These are phyloP conservation scores for Pseudogymnoascus sp. DNA, from an alignment of 2,329 filamentous ascomycete species.

Conservation along the genomic window DNA sequence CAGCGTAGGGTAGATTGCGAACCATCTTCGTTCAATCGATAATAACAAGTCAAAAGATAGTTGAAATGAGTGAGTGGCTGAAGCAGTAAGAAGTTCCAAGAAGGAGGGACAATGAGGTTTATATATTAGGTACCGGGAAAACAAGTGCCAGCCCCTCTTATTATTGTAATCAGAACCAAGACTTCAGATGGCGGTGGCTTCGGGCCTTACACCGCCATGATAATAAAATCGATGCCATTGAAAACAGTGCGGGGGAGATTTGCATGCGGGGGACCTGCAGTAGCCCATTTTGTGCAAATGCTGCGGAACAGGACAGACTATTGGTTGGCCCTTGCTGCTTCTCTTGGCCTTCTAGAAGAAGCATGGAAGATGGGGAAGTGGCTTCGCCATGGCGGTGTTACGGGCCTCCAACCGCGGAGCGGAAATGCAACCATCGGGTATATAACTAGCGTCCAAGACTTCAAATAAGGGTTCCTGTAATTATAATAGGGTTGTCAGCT, in stretches of 20 bases:
- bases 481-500: neutral
- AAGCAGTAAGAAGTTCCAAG: neutral
- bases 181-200: neutral
- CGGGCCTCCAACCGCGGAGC: neutral
- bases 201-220: conserved; percentile 7
- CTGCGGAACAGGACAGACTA: neutral
- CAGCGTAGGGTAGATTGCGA: neutral
- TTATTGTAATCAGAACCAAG: neutral
- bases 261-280: conserved; percentile 3
- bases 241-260: conserved; percentile 7
- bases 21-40: neutral
- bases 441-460: neutral
- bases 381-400: neutral
- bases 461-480: neutral
- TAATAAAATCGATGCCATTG: neutral
- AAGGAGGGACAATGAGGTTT: neutral
- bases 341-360: conserved; percentile 4
- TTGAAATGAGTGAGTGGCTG: neutral
- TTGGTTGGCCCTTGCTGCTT: neutral
- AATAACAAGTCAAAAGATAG: neutral
- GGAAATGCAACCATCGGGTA: neutral
- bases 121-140: conserved; percentile 1
- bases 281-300: conserved; percentile 2
- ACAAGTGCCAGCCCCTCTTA: neutral
- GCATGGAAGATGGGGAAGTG: neutral